phyloP scores from a whole-genome alignment of 2,329 filamentous ascomycete species.

The Cercospora sojina region DNA sequence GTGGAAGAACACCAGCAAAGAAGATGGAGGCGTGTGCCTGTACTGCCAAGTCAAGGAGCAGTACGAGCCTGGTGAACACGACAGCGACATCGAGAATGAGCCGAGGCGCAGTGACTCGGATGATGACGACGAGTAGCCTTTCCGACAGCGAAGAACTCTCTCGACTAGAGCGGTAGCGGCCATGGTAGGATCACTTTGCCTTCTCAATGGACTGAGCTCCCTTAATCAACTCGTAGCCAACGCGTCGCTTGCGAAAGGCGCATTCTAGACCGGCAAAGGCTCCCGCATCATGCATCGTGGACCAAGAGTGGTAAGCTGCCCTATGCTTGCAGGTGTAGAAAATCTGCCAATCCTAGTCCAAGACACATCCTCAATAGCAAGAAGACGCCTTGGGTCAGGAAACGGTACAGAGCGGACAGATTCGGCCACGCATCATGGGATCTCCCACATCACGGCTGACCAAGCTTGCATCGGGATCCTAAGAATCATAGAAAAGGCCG shows the following conservation, averaged over 20 bases:
- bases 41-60: not conserved
- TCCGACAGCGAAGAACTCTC: not conserved
- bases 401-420: not conserved
- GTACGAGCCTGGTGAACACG: not conserved
- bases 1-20: not conserved
- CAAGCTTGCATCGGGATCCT: not conserved
- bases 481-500: not conserved
- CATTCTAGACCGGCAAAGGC: not conserved
- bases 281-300: not conserved
- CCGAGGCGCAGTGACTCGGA: not conserved
- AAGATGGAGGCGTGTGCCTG: not conserved
- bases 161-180: not conserved
- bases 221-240: not conserved
- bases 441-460: not conserved
- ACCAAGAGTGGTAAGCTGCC: not conserved
- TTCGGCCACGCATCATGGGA: not conserved
- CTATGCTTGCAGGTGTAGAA: not conserved
- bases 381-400: not conserved
- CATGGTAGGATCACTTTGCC: not conserved
- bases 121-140: not conserved
- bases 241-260: not conserved
- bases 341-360: not conserved
- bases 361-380: not conserved
- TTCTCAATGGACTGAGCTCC: not conserved
- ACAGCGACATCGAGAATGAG: not conserved